Conservation (phyloP, 2,329 filamentous ascomycete genomes). For the Nakataea oryzae region DNA sequence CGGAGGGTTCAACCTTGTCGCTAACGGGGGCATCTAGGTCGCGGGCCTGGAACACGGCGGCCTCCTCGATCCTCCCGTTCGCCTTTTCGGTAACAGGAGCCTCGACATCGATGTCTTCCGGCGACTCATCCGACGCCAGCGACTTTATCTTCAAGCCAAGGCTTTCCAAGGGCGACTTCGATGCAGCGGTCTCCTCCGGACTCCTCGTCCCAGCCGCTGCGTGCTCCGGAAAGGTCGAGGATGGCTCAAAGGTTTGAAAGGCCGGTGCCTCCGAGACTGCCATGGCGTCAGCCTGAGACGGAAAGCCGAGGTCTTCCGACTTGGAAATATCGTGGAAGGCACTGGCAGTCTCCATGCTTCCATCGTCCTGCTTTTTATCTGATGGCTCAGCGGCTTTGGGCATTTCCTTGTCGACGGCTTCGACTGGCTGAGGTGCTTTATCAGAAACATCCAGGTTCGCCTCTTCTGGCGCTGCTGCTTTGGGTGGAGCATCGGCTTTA, state of each 20-base stretch:
- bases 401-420: neutral
- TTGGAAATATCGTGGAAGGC: neutral
- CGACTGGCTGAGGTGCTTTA: neutral
- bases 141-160: neutral
- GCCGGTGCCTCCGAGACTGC: neutral
- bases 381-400: neutral
- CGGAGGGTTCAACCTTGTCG: neutral
- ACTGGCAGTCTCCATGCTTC: neutral
- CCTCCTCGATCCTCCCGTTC: neutral
- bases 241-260: neutral
- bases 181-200: neutral
- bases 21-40: neutral
- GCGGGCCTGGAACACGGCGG: neutral
- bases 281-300: neutral
- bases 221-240: neutral
- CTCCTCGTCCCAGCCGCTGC: neutral
- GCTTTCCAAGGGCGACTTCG: neutral
- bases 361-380: neutral
- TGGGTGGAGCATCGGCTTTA: neutral
- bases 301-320: neutral
- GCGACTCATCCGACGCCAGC: neutral
- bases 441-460: neutral
- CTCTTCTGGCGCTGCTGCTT: neutral
- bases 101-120: neutral
- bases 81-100: neutral